phyloP scores from a whole-genome alignment of 352 stramenopile species.

The Elongisporangium anandrum region DNA sequence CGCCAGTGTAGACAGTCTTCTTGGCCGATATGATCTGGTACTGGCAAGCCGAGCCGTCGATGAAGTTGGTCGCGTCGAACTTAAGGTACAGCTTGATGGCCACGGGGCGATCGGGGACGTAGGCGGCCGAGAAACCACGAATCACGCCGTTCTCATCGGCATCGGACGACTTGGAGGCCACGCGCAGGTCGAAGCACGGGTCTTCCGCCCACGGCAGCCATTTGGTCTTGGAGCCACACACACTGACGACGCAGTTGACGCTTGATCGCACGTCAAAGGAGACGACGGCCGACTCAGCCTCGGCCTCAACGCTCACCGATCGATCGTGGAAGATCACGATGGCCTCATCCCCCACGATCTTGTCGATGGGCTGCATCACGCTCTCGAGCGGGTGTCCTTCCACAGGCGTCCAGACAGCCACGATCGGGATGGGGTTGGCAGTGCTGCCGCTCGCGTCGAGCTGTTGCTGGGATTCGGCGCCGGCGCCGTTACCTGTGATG shows the following conservation, averaged over 20 bases:
- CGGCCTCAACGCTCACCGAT: conserved; percentile 15
- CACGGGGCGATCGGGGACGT: conserved; percentile 37
- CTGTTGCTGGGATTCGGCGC: background rate
- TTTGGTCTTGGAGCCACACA: conserved; percentile 54
- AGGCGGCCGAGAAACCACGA: conserved; percentile 62
- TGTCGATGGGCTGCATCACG: conserved; percentile 33
- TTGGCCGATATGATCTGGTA: conserved; percentile 64
- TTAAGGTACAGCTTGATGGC: conserved; percentile 74
- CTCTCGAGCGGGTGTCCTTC: conserved; percentile 16
- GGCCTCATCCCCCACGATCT: conserved; percentile 55
- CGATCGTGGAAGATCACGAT: conserved; percentile 74
- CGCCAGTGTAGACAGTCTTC: conserved; percentile 33
- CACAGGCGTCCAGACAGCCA: conserved; percentile 26
- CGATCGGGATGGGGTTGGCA: conserved; percentile 6
- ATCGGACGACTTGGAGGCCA: conserved; percentile 58
- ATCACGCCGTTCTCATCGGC: conserved; percentile 56
- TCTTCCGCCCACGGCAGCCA: conserved; percentile 64
- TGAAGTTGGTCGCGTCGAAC: conserved; percentile 75
- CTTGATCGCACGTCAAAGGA: conserved; percentile 64
- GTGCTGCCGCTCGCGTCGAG: background rate
- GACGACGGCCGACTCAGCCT: conserved; percentile 56
- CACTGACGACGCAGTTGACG: conserved; percentile 70
- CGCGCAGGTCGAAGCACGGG: conserved; percentile 67
- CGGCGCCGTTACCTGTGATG: conserved; percentile 12
- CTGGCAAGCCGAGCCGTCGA: conserved; percentile 57